Conservation (phyloP, 2,329 filamentous ascomycete species). For the Cytospora chrysosperma region DNA sequence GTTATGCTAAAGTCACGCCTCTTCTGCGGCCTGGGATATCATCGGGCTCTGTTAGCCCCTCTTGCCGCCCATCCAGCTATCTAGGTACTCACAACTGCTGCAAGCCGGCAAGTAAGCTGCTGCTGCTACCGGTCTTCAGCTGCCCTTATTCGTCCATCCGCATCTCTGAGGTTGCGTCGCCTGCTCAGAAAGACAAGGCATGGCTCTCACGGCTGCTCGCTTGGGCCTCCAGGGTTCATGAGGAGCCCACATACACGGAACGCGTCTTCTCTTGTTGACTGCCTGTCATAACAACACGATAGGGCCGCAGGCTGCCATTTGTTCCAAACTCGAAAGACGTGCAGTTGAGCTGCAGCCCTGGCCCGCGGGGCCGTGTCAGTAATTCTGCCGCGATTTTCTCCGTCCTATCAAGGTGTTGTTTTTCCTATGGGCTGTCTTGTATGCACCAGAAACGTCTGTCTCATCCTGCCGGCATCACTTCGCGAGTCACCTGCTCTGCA, state of each 20-base stretch:
- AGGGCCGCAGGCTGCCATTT: neutral
- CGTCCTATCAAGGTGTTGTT: constrained; percentile 12
- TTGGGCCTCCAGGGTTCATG: neutral
- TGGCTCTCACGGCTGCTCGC: constrained; percentile 7
- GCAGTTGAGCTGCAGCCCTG: constrained; percentile 16
- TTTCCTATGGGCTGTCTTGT: constrained; percentile 10
- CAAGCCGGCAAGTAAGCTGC: constrained; percentile 12
- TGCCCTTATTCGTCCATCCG: neutral
- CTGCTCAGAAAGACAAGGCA: constrained; percentile 2
- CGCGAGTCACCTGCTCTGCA: constrained; percentile 8
- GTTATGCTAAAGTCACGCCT: neutral
- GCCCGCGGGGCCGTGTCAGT: constrained; percentile 10
- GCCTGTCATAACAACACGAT: neutral
- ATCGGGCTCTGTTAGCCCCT: constrained; percentile 2
- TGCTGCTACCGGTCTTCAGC: neutral
- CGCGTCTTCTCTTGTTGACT: neutral
- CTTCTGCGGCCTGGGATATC: constrained; percentile 9
- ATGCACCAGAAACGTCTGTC: constrained; percentile 13
- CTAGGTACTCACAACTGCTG: neutral
- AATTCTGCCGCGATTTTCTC: constrained; percentile 2
- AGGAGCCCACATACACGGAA: neutral
- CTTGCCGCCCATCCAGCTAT: neutral
- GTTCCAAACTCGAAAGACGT: constrained; percentile 13
- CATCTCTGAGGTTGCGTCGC: constrained; percentile 12
- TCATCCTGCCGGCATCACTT: constrained; percentile 16